Evolutionary conservation across 2,329 filamentous ascomycete species (phyloP).

Genomic region (Colletotrichum aenigma): DNA sequence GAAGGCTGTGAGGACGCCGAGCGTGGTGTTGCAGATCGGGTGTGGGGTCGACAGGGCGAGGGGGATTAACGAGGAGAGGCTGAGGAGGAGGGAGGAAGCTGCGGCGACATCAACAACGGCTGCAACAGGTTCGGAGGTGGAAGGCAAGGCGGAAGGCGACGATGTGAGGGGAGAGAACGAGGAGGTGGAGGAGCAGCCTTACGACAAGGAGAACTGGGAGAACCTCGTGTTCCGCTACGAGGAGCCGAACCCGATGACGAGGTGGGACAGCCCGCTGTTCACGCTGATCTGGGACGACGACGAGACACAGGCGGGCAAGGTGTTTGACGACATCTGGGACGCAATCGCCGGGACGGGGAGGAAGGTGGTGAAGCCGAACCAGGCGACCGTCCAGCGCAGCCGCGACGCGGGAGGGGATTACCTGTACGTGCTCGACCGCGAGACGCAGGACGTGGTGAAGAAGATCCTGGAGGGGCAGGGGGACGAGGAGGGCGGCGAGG

Average conservation of each 20-base stretch:
- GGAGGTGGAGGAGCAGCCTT: slow-evolving; percentile 44
- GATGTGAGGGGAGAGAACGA: slow-evolving; percentile 36
- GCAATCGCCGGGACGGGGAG: slow-evolving; percentile 66
- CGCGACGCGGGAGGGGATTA: slow-evolving; percentile 73
- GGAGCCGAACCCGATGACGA: slow-evolving; percentile 83
- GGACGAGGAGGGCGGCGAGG: slow-evolving; percentile 63
- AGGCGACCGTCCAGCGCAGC: slow-evolving; percentile 70
- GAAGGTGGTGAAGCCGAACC: slow-evolving; percentile 74
- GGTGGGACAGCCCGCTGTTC: slow-evolving; percentile 86
- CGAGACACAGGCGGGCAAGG: slow-evolving; percentile 56
- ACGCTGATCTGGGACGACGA: slow-evolving; percentile 79
- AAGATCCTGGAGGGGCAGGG: slow-evolving; percentile 74
- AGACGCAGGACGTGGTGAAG: slow-evolving; percentile 78
- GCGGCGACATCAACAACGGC: not conserved
- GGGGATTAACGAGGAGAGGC: slow-evolving; percentile 64
- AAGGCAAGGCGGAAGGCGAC: slow-evolving; percentile 5
- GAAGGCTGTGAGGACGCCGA: slow-evolving; percentile 77
- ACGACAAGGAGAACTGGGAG: slow-evolving; percentile 69
- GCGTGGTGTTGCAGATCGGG: slow-evolving; percentile 73
- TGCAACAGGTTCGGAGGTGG: not conserved
- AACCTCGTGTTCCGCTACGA: slow-evolving; percentile 84
- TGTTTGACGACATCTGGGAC: slow-evolving; percentile 76
- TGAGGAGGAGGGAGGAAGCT: slow-evolving; percentile 38
- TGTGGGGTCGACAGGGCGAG: slow-evolving; percentile 56
- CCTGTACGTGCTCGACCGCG: slow-evolving; percentile 78